Conservation (phyloP, 2,329 filamentous ascomycete genomes). For the Lachnellula subtilissima region DNA sequence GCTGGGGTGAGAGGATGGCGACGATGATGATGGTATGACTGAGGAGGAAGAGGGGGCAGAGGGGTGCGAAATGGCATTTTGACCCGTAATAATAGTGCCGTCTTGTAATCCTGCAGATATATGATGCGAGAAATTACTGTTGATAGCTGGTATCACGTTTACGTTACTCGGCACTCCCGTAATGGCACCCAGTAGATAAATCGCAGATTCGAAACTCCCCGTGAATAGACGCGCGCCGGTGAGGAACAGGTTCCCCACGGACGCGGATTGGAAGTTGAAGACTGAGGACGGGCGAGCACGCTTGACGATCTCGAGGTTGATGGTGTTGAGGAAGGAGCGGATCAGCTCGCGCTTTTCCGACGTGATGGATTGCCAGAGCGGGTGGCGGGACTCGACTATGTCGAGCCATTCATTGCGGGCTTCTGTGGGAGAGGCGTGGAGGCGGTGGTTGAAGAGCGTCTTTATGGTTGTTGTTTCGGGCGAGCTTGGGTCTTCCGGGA, state of each 20-base stretch:
- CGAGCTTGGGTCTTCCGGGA: slow-evolving; percentile 58
- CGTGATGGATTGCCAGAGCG: slow-evolving; percentile 67
- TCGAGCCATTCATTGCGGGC: slow-evolving; percentile 81
- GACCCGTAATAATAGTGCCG: slow-evolving; percentile 76
- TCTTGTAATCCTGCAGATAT: slow-evolving; percentile 79
- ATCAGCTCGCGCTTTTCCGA: slow-evolving; percentile 72
- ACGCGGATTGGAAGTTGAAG: slow-evolving; percentile 73
- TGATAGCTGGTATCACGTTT: slow-evolving; percentile 81
- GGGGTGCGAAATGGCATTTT: slow-evolving; percentile 89
- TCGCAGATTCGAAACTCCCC: slow-evolving; percentile 85
- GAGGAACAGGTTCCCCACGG: slow-evolving; percentile 74
- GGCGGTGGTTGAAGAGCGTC: slow-evolving; percentile 79
- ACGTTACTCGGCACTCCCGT: slow-evolving; percentile 76
- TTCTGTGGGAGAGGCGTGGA: slow-evolving; percentile 54
- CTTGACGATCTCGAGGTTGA: slow-evolving; percentile 76
- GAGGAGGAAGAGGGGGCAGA: slow-evolving; percentile 19
- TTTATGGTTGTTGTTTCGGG: slow-evolving; percentile 71
- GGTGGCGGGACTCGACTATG: slow-evolving; percentile 77
- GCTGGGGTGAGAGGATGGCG: slow-evolving; percentile 18
- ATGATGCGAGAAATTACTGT: slow-evolving; percentile 92
- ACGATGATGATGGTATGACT: slow-evolving; percentile 1
- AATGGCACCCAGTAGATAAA: slow-evolving; percentile 83
- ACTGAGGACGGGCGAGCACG: slow-evolving; percentile 65
- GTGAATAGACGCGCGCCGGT: slow-evolving; percentile 86
- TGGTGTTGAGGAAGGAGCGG: slow-evolving; percentile 68